Percentiles rank a stretch among this genome's conserved stretches.
These are phyloP conservation scores for Cucumis sativus DNA, from an alignment of 306 rosid species.

Conservation along the genomic window DNA sequence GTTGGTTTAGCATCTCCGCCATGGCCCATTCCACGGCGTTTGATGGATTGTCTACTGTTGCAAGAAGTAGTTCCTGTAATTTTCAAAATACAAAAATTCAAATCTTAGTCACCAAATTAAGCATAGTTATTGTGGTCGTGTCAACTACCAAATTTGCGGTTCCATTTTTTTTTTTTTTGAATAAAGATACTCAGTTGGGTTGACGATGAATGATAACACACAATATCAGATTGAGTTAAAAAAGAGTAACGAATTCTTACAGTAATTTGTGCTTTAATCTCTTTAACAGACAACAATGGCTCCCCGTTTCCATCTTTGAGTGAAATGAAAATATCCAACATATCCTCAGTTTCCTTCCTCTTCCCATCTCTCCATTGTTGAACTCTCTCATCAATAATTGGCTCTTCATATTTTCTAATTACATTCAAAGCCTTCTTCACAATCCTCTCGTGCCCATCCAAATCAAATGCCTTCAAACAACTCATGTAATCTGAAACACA, in stretches of 20 bases:
- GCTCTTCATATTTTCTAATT: constrained; percentile 18
- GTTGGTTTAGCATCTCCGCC: no score
- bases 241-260: background rate
- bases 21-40: no score
- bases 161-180: no score
- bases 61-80: no score
- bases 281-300: constrained; percentile 14
- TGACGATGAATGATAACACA: no score
- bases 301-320: constrained; percentile 14
- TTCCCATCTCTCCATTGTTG: constrained; percentile 20
- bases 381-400: constrained; percentile 17
- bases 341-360: constrained; percentile 18
- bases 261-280: constrained; percentile 30
- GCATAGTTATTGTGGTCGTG: no score
- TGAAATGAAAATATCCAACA: constrained; percentile 31
- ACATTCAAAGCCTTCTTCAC: constrained; percentile 11
- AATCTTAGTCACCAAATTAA: no score
- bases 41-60: no score
- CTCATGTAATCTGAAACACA: constrained; percentile 27
- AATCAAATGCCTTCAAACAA: constrained; percentile 23
- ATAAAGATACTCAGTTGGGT: no score
- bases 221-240: no score
- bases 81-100: no score
- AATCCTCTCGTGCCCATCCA: constrained; percentile 16
- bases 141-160: no score